These are phyloP conservation scores for Apium graveolens DNA, from an alignment of 129 eudicot species.

Conservation along the genomic window DNA sequence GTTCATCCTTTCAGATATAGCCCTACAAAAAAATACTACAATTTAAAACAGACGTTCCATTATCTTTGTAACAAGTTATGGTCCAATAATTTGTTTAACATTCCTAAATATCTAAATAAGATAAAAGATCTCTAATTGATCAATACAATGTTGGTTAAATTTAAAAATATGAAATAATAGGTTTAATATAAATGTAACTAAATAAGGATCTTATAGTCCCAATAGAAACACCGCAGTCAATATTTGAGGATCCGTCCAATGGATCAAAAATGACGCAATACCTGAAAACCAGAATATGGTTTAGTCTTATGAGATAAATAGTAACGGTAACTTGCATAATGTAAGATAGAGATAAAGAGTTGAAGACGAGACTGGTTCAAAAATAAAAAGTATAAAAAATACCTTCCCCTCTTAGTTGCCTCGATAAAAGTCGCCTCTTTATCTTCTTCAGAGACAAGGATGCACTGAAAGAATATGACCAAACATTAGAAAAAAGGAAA, in stretches of 20 bases:
- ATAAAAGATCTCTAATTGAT: slow-evolving; percentile 13
- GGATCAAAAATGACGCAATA: slow-evolving; percentile 95
- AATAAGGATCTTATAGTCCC: slow-evolving; percentile 61
- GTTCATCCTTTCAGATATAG: neutral
- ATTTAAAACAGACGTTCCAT: neutral
- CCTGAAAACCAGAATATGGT: slow-evolving; percentile 28
- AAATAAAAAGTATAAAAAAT: slow-evolving; percentile 7
- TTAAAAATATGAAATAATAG: slow-evolving; percentile 9
- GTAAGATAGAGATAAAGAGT: neutral
- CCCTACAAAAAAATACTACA: neutral
- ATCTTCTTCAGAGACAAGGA: slow-evolving; percentile 98
- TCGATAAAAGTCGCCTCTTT: slow-evolving; percentile 90
- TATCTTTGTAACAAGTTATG: neutral
- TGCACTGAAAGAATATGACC: slow-evolving; percentile 49
- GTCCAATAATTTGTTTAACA: neutral
- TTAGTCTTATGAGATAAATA: neutral
- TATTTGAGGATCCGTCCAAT: slow-evolving; percentile 96
- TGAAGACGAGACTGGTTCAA: neutral
- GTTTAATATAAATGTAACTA: neutral
- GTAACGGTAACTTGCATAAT: neutral
- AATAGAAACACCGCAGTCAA: slow-evolving; percentile 95
- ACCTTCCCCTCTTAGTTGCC: slow-evolving; percentile 85
- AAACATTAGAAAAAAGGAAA: neutral
- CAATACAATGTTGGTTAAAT: slow-evolving; percentile 16
- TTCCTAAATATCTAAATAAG: slow-evolving; percentile 59